These are phyloP conservation scores for Jatropha curcas DNA, from an alignment of 345 rosid species.

Conservation along the genomic window DNA sequence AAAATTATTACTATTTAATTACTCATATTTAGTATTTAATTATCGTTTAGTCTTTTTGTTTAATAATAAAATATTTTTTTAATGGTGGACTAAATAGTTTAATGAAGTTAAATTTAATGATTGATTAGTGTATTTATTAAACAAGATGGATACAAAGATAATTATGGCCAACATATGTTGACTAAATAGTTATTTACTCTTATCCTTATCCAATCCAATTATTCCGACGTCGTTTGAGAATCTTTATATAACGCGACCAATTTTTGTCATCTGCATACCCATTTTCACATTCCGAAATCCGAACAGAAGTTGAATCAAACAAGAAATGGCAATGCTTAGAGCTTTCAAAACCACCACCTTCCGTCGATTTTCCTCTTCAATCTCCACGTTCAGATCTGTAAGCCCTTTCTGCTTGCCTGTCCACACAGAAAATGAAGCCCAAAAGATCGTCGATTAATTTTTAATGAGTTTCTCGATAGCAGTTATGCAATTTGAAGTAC, in stretches of 20 bases:
- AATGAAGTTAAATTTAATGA: too few relatives aligned
- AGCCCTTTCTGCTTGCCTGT: slow-evolving; percentile 2
- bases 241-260: neutral
- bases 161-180: too few relatives aligned
- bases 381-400: slow-evolving; percentile 39
- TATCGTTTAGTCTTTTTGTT: too few relatives aligned
- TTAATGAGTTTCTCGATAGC: neutral
- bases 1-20: too few relatives aligned
- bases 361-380: slow-evolving; percentile 16
- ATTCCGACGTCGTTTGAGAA: slow-evolving; percentile 12
- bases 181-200: too few relatives aligned
- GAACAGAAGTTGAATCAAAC: neutral
- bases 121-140: too few relatives aligned
- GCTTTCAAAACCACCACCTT: slow-evolving; percentile 6
- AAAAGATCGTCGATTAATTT: neutral
- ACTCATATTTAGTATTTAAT: too few relatives aligned
- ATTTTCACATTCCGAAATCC: too few relatives aligned
- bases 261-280: neutral
- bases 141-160: too few relatives aligned
- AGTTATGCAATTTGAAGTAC: neutral
- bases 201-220: too few relatives aligned
- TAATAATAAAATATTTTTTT: too few relatives aligned
- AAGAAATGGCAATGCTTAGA: slow-evolving; percentile 15
- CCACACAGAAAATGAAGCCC: neutral
- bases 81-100: too few relatives aligned